A percentile compares a stretch with the other conserved stretches of the same genome.
phyloP scores from a whole-genome alignment of 495 filamentous ascomycete genomes.

The Podospora sp. region DNA sequence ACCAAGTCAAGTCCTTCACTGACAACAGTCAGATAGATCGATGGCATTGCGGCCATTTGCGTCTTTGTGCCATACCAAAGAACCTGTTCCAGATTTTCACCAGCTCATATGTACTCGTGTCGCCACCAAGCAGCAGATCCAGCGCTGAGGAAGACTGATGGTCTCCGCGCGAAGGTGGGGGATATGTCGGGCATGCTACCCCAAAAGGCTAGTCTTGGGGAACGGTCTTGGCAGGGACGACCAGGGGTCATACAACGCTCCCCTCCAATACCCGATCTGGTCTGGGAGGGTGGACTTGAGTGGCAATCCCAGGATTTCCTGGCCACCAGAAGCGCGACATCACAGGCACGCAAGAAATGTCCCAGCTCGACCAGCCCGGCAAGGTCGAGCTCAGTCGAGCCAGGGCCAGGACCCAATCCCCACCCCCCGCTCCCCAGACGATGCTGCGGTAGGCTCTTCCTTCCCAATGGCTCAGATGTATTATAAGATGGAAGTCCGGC shows the following conservation, averaged over 20 bases:
- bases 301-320: constrained; percentile 10
- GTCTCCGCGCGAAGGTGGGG: constrained; percentile 1
- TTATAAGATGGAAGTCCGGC: constrained; percentile 3
- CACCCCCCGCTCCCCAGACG: constrained; percentile 1
- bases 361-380: background rate
- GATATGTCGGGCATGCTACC: constrained; percentile 15
- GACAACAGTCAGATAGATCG: too few relatives aligned
- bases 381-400: background rate
- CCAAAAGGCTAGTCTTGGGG: constrained; percentile 8
- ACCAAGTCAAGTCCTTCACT: too few relatives aligned
- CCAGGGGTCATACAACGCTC: constrained; percentile 5
- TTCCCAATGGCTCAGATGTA: background rate
- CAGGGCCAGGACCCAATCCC: background rate
- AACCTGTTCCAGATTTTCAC: background rate
- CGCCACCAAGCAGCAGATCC: background rate
- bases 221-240: background rate
- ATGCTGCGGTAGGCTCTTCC: background rate
- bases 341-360: background rate
- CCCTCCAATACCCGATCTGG: constrained; percentile 11
- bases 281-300: background rate
- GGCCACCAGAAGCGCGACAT: constrained; percentile 1
- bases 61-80: background rate
- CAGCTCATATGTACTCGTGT: background rate
- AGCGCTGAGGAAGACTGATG: background rate
- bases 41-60: background rate